Conservation (phyloP, 176 grass and related monocot species). For the Triticum turgidum region DNA sequence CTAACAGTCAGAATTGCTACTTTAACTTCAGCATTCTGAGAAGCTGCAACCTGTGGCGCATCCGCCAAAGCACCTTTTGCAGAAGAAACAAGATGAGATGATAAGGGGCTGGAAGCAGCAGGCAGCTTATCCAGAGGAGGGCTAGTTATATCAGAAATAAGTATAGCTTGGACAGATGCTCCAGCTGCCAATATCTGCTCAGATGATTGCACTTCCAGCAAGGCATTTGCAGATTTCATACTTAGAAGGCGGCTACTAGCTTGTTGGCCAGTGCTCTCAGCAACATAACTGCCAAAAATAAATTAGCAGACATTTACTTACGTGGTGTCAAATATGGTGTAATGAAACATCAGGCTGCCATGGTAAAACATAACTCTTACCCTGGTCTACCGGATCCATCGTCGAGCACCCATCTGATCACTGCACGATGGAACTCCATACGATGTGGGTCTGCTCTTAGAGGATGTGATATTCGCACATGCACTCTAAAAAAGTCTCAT, state of each 20-base stretch:
- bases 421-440: conserved; percentile 72
- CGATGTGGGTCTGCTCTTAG: conserved; percentile 63
- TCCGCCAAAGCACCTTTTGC: conserved; percentile 18
- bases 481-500: conserved; percentile 54
- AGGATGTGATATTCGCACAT: conserved; percentile 54
- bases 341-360: neutral
- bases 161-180: conserved; percentile 61
- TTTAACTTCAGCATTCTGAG: conserved; percentile 52
- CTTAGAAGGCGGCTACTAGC: conserved; percentile 82
- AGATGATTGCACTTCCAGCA: conserved; percentile 68
- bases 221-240: conserved; percentile 97
- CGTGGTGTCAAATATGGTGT: neutral
- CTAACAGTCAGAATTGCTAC: conserved; percentile 94
- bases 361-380: conserved; percentile 50
- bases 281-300: conserved; percentile 56
- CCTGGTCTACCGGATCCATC: conserved; percentile 90
- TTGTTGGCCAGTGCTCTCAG: conserved; percentile 91
- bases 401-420: conserved; percentile 80
- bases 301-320: neutral
- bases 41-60: conserved; percentile 14
- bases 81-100: conserved; percentile 26
- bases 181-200: conserved; percentile 62
- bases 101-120: neutral
- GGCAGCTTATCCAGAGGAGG: conserved; percentile 33
- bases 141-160: conserved; percentile 66